Base-by-base conservation (phyloP, 257 asterid species). In the Verbena officinalis region DNA sequence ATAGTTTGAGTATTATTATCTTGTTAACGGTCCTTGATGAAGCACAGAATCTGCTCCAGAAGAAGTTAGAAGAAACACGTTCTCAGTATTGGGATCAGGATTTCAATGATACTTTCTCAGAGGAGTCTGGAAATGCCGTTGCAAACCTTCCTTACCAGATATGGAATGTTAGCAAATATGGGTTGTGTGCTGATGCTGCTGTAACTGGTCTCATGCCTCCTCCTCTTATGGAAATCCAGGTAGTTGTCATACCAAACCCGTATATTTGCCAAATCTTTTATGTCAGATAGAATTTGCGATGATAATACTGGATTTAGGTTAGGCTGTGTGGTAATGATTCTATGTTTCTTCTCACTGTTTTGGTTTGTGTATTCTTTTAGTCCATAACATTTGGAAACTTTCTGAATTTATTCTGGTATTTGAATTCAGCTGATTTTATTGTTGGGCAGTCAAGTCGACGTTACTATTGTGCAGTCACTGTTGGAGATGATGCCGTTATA, bases 161-260 rank as follows among this genome's bases (percentile, higher is more conserved):
- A 44, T 94, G 97, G 96, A 90, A 79, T 73, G 86, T 93, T 65
- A 83, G 82, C 86, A 93, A 87, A 73, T 84, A 93, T 64, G 99
- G 97, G 14, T 21, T 80, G 11, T 93, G 97, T 78, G 83, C 82
- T 65, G 97, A 90, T 78, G 99, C 95, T 74, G 97, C 97, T 71
- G 86, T 94, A 59, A 86, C 95, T 70, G 96, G 97, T 69, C 72
- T 86, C 72, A 90, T 94, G 96, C 96, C 97, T 67, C 99, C 99
- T 59, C 96, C 99, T 44, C 82, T 94, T 45, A 78, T 90, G 95
- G 97, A 94, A 75, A 74, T 81, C 49, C 95, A 88, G 96, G 99
- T 89, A 73, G 55, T 76, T 38, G 20, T 40, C 55, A 19, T 9
- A 2, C 54, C 24, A 31, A 62, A 14, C 17, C 46, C 39, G 17